Base-by-base conservation (phyloP, 176 grass and related monocot genomes). In the Bolboschoenus planiculmis region DNA sequence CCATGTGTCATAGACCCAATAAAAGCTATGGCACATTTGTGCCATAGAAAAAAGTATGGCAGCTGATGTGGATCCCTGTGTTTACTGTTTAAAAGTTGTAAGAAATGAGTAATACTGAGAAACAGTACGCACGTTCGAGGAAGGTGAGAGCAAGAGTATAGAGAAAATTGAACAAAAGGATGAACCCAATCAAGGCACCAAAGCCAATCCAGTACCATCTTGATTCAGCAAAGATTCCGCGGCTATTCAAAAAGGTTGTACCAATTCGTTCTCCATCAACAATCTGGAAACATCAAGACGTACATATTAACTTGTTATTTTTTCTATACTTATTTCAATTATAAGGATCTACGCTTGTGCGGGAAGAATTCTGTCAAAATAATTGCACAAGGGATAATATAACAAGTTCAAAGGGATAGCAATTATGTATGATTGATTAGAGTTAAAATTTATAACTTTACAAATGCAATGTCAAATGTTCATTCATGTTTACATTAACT, bases 141-240 rank as follows among this genome's bases (percentile, higher is more conserved):
- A 86, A 91, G 56, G 91, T 84, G 84, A 99, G 87, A 79, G 90
- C 84, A 80, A 95, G 14, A 10, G 92, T 93, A 55, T 83, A 99
- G 51, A 95, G 89, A 73, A 65, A 80, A 55, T 99, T 99, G 87
- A 99, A 99, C 18, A 99, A 65, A 10, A 99, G 35, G 37, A 85
- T 72, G 46, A 85, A 99, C 35, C 89, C 96, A 24, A 99, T 53
- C 88, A 99, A 73, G 65, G 92, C 96, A 72, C 86, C 89, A 35
- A 95, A 83, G 4, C 90, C 92, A 48, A 98, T 93, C 95, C 95
- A 95, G 40, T 94, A 98, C 95, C 96, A 98, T 86, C 86, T 93
- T 30, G 96, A 89, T 86, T 98, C 96, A 21, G 90, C 71, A 77
- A 98, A 98, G 58, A 98, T 57, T 80, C 87, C 95, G 24, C 89